A percentile compares a stretch with the other conserved stretches of the same genome.
These are phyloP conservation scores for Pistacia atlantica DNA, from an alignment of 345 rosid species.

Conservation along the genomic window DNA sequence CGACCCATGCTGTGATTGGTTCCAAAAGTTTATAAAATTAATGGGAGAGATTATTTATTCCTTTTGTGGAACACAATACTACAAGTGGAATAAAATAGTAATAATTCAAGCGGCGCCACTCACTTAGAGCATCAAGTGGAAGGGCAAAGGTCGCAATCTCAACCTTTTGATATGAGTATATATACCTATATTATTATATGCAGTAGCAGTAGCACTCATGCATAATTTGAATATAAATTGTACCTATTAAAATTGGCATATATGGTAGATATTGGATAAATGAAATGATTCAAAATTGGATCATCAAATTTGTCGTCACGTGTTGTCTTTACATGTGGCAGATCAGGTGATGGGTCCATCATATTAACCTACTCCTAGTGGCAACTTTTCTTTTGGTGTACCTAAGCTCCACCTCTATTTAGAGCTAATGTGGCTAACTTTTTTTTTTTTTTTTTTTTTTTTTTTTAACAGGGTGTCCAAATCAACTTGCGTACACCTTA, in stretches of 20 bases:
- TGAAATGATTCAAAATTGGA: conserved; percentile 8
- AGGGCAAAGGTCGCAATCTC: conserved; percentile 23
- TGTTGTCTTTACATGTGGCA: conserved; percentile 15
- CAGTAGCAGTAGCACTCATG: not conserved
- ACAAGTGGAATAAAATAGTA: conserved; percentile 4
- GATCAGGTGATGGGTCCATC: conserved; percentile 14
- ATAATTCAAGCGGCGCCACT: conserved; percentile 44
- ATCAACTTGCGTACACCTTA: too few relatives aligned
- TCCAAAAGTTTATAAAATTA: conserved; percentile 1
- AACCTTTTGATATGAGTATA: not conserved
- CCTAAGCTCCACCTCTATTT: too few relatives aligned
- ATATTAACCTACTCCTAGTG: conserved; percentile 4
- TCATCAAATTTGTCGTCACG: conserved; percentile 13
- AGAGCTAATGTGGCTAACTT: too few relatives aligned
- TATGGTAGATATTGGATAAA: not conserved
- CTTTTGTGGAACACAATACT: conserved; percentile 3
- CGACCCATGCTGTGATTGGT: conserved; percentile 18
- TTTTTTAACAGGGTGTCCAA: too few relatives aligned
- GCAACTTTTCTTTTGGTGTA: not conserved
- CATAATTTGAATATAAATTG: not conserved
- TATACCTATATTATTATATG: not conserved
- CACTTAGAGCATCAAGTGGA: conserved; percentile 13
- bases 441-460: too few relatives aligned
- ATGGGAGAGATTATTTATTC: not conserved
- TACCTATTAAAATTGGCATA: not conserved